Evolutionary conservation across 1,284 basidiomycete species (phyloP).

Genomic region (Ceratorhiza oryzae-sativae): DNA sequence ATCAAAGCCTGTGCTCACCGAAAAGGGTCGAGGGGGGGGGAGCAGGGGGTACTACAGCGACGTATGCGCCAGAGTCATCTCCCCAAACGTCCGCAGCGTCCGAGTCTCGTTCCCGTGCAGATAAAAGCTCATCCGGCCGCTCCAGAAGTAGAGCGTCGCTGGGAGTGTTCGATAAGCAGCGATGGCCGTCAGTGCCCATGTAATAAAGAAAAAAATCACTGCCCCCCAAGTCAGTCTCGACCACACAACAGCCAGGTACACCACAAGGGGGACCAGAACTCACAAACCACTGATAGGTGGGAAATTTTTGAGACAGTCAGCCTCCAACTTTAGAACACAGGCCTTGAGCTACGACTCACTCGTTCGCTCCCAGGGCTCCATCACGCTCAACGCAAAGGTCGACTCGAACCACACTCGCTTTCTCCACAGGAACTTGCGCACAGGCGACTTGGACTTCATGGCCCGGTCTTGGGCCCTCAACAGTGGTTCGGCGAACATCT

Average conservation of each 20-base stretch:
- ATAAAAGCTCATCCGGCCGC: constrained; percentile 4
- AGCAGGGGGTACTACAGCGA: background rate
- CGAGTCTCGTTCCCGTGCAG: constrained; percentile 6
- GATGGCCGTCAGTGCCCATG: constrained; percentile 22
- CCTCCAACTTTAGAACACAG: background rate
- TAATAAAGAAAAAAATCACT: constrained; percentile 26
- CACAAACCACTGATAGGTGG: constrained; percentile 21
- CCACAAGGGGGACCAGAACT: background rate
- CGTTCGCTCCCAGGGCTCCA: constrained; percentile 69
- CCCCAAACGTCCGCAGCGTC: background rate
- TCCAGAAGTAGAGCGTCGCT: constrained; percentile 21
- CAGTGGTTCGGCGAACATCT: constrained; percentile 28
- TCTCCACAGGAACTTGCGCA: constrained; percentile 54
- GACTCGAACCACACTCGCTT: constrained; percentile 61
- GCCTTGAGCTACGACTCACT: background rate
- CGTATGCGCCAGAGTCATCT: background rate
- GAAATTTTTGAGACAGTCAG: constrained; percentile 7
- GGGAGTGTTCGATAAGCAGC: constrained; percentile 26
- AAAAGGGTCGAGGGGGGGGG: background rate
- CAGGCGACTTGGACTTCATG: constrained; percentile 41
- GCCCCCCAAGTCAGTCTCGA: background rate
- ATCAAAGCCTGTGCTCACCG: background rate
- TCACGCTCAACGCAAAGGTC: constrained; percentile 69
- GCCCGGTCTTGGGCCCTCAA: constrained; percentile 45
- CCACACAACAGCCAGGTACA: background rate